Percentiles rank a stretch among this genome's conserved stretches.
Conservation (phyloP, 305 asterid species). For the Plantago lanceolata region DNA sequence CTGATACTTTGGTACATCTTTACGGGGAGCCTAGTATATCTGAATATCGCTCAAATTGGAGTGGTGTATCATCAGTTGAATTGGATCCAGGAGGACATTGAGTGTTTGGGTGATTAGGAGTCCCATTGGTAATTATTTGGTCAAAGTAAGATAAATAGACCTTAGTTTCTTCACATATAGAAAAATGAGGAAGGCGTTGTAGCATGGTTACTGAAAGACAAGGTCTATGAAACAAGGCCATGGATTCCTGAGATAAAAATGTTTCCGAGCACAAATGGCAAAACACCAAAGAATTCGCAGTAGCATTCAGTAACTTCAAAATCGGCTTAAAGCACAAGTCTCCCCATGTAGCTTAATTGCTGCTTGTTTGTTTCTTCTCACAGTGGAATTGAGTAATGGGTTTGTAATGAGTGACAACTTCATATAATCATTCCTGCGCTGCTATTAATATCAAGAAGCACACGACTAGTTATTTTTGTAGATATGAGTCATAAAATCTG, state of each 20-base stretch:
- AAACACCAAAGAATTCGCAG: not conserved
- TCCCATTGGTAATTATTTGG: not conserved
- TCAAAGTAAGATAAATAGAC: constrained; percentile 2
- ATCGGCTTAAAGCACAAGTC: not conserved
- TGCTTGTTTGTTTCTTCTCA: not conserved
- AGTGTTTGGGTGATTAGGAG: not conserved
- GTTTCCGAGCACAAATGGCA: not conserved
- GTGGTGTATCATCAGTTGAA: not conserved
- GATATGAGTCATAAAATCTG: not conserved
- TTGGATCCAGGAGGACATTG: constrained; percentile 6
- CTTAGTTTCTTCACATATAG: constrained; percentile 3
- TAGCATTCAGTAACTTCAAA: not conserved
- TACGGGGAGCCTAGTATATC: not conserved
- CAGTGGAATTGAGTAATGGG: not conserved
- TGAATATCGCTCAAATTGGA: not conserved
- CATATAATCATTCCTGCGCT: not conserved
- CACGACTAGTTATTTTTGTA: not conserved
- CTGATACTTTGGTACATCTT: not conserved
- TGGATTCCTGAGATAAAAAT: not conserved
- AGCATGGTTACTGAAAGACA: constrained; percentile 7
- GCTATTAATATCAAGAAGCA: not conserved
- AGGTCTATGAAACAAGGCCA: constrained; percentile 7
- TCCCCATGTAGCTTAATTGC: not conserved
- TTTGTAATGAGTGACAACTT: not conserved
- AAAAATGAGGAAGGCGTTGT: constrained; percentile 9